Percentiles rank a stretch among this genome's conserved stretches.
phyloP scores from a whole-genome alignment of 495 filamentous ascomycete genomes.

The Penicillium flavigenum region DNA sequence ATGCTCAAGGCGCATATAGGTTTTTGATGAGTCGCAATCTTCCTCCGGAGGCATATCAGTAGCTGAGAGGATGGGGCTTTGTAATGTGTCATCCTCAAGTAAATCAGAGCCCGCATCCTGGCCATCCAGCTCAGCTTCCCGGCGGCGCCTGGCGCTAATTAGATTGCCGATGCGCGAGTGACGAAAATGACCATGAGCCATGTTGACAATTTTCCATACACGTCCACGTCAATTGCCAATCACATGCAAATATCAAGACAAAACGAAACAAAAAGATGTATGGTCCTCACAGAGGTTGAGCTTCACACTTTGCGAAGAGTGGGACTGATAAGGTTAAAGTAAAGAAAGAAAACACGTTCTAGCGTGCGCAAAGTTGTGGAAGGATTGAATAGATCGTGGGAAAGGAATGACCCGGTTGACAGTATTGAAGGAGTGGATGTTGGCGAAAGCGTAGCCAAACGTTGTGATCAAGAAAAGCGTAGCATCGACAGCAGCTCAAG shows the following conservation, averaged over 20 bases:
- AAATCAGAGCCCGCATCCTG: slow-evolving; percentile 9
- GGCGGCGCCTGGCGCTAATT: slow-evolving; percentile 19
- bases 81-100: slow-evolving; percentile 1
- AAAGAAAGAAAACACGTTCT: slow-evolving; percentile 21
- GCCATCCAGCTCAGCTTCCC: slow-evolving; percentile 8
- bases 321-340: not conserved
- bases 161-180: slow-evolving; percentile 23
- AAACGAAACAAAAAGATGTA: not conserved
- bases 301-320: slow-evolving; percentile 7
- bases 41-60: slow-evolving; percentile 10
- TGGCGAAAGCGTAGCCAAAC: slow-evolving; percentile 8
- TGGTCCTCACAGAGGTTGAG: slow-evolving; percentile 28
- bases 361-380: slow-evolving; percentile 17
- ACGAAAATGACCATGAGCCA: slow-evolving; percentile 28
- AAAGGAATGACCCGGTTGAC: slow-evolving; percentile 8
- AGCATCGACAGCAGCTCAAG: not conserved
- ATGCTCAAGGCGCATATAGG: slow-evolving; percentile 14
- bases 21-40: slow-evolving; percentile 17
- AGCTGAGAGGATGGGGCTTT: slow-evolving; percentile 1
- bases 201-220: slow-evolving; percentile 11
- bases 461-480: slow-evolving; percentile 15
- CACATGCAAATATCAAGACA: not conserved
- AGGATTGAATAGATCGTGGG: slow-evolving; percentile 7
- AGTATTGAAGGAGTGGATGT: slow-evolving; percentile 23
- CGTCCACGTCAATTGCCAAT: not conserved